These are phyloP conservation scores for Macrotyloma uniflorum DNA, from an alignment of 306 rosid genomes.

Conservation along the genomic window DNA sequence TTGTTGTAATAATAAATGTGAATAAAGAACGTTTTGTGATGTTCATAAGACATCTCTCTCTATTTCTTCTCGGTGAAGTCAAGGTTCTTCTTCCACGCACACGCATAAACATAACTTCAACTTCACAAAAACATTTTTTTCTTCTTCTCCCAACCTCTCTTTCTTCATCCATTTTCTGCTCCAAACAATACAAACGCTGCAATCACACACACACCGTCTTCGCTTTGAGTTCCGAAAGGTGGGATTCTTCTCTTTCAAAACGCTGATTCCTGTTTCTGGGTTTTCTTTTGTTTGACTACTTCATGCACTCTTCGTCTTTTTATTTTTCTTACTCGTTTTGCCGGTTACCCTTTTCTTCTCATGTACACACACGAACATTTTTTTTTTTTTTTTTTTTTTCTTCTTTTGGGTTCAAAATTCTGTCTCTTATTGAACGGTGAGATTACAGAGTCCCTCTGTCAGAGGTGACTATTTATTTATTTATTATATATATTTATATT, in stretches of 20 bases:
- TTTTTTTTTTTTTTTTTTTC: neutral
- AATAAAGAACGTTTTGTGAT: neutral
- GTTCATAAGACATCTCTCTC: neutral
- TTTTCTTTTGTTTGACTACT: neutral
- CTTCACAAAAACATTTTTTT: neutral
- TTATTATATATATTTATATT: neutral
- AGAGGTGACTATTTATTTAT: neutral
- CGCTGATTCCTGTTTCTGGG: neutral
- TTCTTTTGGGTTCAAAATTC: neutral
- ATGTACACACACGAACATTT: neutral
- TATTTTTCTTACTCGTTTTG: neutral
- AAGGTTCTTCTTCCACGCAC: neutral
- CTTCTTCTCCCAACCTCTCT: neutral
- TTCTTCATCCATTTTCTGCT: neutral
- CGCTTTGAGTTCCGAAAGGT: neutral
- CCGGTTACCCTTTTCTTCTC: neutral
- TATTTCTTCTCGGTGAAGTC: constrained; percentile 29
- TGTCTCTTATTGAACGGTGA: neutral
- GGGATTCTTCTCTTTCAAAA: neutral
- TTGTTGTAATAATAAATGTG: neutral
- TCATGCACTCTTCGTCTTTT: neutral
- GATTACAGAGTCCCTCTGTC: neutral
- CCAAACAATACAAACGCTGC: neutral
- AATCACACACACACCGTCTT: neutral
- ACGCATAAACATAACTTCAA: neutral